Evolutionary conservation across 2,329 filamentous ascomycete species (phyloP), one percentile per base, ranked within the genome.

Genomic region (Calonectria pseudoturangicola): DNA sequence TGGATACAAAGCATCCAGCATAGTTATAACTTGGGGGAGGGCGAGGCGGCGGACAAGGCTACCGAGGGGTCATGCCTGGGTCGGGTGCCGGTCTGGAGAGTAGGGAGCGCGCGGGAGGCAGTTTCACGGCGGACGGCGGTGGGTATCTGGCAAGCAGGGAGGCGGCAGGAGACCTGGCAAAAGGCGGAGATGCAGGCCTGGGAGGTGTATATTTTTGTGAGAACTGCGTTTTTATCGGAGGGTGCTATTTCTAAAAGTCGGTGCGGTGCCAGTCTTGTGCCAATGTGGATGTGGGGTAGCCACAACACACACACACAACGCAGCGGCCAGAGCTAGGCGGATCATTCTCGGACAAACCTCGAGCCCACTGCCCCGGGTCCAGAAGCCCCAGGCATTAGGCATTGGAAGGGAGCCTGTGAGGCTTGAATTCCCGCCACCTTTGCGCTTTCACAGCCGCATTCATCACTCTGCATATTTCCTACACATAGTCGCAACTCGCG

Each of bases 1-100:
- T 80, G 81, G 80, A 81, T 75, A 80, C 73, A 76, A 80, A 83
- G 80, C 84, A 86, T 85, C 76, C 84, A 86, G 82, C 85, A 86
- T 86, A 82, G 80, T 86, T 80, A 77, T 80, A 74, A 76, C 74
- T 77, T 76, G 76, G 75, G 78, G 75, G 78, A 76, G 77, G 80
- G 76, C 78, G 79, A 81, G 76, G 79, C 79, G 79, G 79, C 75
- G 78, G 79, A 79, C 79, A 77, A 83, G 82, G 84, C 84, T 85
- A 86, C 83, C 82, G 82, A 80, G 80, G 80, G 82, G 83, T 84
- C 84, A 86, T 85, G 82, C 82, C 83, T 82, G 76, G 75, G 76
- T 76, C 75, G 74, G 74, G 71, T 72, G 72, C 51, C 68, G 75
- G 75, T 66, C 54, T 68, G 60, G 60, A 71, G 71, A 72, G 68